Evolutionary conservation across 1,139 yeast species (phyloP), one percentile per base, ranked within the genome.

Genomic region (Saccharomyces hybrid): DNA sequence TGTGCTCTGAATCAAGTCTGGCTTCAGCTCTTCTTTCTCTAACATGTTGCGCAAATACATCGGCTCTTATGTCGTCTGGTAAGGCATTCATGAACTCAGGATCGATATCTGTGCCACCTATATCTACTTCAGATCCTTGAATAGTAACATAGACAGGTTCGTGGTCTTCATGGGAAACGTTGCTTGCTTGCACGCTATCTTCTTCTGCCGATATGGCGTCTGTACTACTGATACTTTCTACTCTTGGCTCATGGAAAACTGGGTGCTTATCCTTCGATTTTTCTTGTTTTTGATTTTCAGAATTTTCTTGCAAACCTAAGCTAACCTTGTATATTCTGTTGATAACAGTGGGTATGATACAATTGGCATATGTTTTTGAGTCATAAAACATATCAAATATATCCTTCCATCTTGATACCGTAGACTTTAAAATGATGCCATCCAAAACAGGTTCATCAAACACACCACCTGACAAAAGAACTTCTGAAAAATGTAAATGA

Each of bases 11-110:
- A 14, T 73, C 68, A 3, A 84, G 83, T 53, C 57, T 52, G 2
- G 76, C 72, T 57, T 70, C 72, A 3, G 76, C 74, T 74, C 85
- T 61, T 77, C 75, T 75, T 57, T 89, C 96, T 49, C 93, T 76
- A 4, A 90, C 76, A 67, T 90, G 96, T 62, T 90, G 95, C 0
- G 95, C 83, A 64, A 89, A 83, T 0, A 90, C 98, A 65, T 91
- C 97, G 61, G 90, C 96, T 52, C 97, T 77, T 87, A 91, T 87
- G 54, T 88, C 95, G 50, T 88, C 96, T 0, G 98, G 98, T 42
- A 91, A 76, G 0, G 97, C 97, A 62, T 86, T 88, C 59, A 91
- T 77, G 67, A 90, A 91, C 62, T 87, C 95, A 0, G 96, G 96
- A 70, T 91, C 97, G 57, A 91, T 89, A 55, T 89, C 97, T 3